These are phyloP conservation scores for Pythium grandisporangium DNA, from an alignment of 352 stramenopile species.

Conservation along the genomic window DNA sequence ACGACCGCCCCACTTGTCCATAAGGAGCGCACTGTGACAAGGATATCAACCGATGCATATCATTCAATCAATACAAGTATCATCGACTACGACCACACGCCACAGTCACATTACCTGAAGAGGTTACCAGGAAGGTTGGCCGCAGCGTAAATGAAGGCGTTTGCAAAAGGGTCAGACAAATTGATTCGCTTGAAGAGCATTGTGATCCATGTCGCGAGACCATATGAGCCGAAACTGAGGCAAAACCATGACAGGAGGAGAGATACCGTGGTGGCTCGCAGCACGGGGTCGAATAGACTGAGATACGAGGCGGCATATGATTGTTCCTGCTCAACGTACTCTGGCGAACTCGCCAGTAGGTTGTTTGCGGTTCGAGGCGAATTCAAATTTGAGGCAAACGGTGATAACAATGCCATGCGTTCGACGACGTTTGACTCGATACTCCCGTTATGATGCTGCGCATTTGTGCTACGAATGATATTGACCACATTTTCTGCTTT, in stretches of 20 bases:
- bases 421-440: conserved; percentile 6
- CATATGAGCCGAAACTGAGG: conserved; percentile 83
- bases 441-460: not conserved
- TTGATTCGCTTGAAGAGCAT: conserved; percentile 88
- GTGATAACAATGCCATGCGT: conserved; percentile 18
- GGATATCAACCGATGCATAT: conserved; percentile 1
- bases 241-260: conserved; percentile 64
- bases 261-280: conserved; percentile 51
- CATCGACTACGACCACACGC: not conserved
- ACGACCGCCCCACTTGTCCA: conserved; percentile 58
- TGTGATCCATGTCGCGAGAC: conserved; percentile 91
- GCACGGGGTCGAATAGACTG: conserved; percentile 43
- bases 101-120: conserved; percentile 25
- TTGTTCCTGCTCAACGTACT: conserved; percentile 5
- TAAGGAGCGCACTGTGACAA: conserved; percentile 30
- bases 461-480: conserved; percentile 38
- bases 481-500: conserved; percentile 52
- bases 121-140: conserved; percentile 90
- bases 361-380: conserved; percentile 5
- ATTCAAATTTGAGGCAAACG: conserved; percentile 5
- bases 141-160: conserved; percentile 88
- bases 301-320: conserved; percentile 17
- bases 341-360: conserved; percentile 9
- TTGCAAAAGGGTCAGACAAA: conserved; percentile 84
- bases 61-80: not conserved